Percentiles rank a stretch among this genome's conserved stretches.
These are phyloP conservation scores for Lantana camara DNA, from an alignment of 257 asterid species.

Conservation along the genomic window DNA sequence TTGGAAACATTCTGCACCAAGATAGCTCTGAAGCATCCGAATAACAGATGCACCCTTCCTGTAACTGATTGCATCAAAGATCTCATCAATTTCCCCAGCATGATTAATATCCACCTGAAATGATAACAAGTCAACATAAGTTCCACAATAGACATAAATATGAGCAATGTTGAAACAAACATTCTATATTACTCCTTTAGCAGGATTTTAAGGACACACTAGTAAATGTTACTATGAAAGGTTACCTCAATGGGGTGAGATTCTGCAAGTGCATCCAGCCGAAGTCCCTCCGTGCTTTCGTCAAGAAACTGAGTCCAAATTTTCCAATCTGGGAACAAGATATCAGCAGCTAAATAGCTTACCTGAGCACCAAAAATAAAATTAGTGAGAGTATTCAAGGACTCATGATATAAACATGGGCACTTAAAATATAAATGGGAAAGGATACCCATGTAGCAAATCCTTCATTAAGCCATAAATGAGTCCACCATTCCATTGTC, in stretches of 20 bases:
- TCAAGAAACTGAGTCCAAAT: constrained; percentile 95
- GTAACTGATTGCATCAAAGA: constrained; percentile 93
- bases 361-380: constrained; percentile 56
- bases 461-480: constrained; percentile 95
- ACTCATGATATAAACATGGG: constrained; percentile 11
- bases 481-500: constrained; percentile 99
- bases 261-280: constrained; percentile 90
- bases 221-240: background rate
- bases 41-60: constrained; percentile 96
- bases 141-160: constrained; percentile 14
- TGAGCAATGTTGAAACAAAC: constrained; percentile 4
- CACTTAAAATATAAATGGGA: constrained; percentile 17
- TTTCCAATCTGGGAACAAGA: constrained; percentile 92
- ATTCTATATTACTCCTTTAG: background rate
- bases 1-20: constrained; percentile 90
- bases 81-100: constrained; percentile 91
- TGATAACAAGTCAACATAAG: constrained; percentile 22
- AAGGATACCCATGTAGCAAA: constrained; percentile 92
- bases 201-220: background rate
- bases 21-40: constrained; percentile 93
- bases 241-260: constrained; percentile 93
- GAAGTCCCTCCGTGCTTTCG: constrained; percentile 86
- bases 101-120: constrained; percentile 87
- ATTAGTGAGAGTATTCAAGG: constrained; percentile 18
- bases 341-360: constrained; percentile 85